phyloP scores from a whole-genome alignment of 2,329 filamentous ascomycete species.

The Teratosphaeria pseudoeucalypti region DNA sequence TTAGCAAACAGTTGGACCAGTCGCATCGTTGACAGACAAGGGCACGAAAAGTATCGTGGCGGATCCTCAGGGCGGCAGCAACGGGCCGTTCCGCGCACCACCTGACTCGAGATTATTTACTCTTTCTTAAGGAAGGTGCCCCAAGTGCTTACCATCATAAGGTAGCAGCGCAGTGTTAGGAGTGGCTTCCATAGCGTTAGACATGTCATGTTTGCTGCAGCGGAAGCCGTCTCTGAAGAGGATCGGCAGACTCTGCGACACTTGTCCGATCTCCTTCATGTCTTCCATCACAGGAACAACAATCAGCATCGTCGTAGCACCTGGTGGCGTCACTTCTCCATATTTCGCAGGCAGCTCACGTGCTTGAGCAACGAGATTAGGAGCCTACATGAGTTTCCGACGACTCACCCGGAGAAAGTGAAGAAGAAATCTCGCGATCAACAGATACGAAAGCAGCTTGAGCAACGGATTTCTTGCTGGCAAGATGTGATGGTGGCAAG shows the following conservation, averaged over 20 bases:
- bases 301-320: conserved; percentile 76
- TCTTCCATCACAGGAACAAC: conserved; percentile 72
- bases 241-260: conserved; percentile 15
- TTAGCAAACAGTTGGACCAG: not conserved
- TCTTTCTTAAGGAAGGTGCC: not conserved
- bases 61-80: not conserved
- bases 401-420: conserved; percentile 19
- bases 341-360: conserved; percentile 57
- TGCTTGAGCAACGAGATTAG: conserved; percentile 37
- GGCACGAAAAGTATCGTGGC: not conserved
- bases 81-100: not conserved
- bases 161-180: too few relatives aligned
- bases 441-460: conserved; percentile 9
- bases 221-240: conserved; percentile 1
- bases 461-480: conserved; percentile 29
- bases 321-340: conserved; percentile 70
- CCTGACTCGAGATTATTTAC: not conserved
- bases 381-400: conserved; percentile 13
- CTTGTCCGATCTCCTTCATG: conserved; percentile 50
- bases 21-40: not conserved
- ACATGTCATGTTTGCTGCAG: not conserved
- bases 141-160: too few relatives aligned
- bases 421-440: conserved; percentile 17
- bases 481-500: conserved; percentile 25
- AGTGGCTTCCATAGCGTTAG: not conserved